Base-by-base conservation (phyloP, 2,329 filamentous ascomycete genomes). In the Clarireedia paspali region DNA sequence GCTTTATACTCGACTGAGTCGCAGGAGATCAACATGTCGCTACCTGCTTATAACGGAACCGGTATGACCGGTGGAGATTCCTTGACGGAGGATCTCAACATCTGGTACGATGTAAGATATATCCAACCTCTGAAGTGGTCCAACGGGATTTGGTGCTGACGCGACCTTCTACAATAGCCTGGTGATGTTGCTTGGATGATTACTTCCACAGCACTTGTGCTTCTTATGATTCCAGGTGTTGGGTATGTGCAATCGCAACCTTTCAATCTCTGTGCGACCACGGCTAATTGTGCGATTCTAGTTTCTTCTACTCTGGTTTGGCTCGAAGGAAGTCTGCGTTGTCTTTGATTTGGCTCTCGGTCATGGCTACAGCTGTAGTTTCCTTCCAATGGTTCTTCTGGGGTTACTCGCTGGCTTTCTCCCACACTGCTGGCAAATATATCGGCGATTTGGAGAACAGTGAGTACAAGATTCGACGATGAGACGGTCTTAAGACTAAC, bases 141-240 rank as follows among this genome's bases (percentile, higher is more conserved):
- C 7, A 10, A 30, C 27, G 0, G 7, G 27, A 30, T 9, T 10
- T 30, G 27, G 27, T 10, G 12, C 27, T 30, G 4, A 30, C 27
- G 7, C 7, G 7, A 30, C 27, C 12, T 47, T 45, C 20, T 6
- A 47, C 14, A 58, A 38, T 59, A 90, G 86, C 77, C 85, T 57
- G 90, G 90, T 68, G 89, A 95, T 74, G 87, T 95, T 62, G 86
- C 84, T 55, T 95, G 88, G 87, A 84, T 95, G 73, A 83, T 95
- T 64, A 87, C 83, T 20, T 79, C 88, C 27, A 91, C 89, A 1
- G 90, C 89, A 6, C 79, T 96, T 53, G 90, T 95, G 52, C 75
- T 95, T 64, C 82, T 96, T 64, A 95, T 95, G 91, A 90, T 95
- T 74, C 91, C 91, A 2, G 91, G 91, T 63, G 89, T 95, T 65